Percentiles rank a stretch among this genome's conserved stretches.
phyloP scores from a whole-genome alignment of 768 basidiomycete genomes.

The Boletus speciosus region DNA sequence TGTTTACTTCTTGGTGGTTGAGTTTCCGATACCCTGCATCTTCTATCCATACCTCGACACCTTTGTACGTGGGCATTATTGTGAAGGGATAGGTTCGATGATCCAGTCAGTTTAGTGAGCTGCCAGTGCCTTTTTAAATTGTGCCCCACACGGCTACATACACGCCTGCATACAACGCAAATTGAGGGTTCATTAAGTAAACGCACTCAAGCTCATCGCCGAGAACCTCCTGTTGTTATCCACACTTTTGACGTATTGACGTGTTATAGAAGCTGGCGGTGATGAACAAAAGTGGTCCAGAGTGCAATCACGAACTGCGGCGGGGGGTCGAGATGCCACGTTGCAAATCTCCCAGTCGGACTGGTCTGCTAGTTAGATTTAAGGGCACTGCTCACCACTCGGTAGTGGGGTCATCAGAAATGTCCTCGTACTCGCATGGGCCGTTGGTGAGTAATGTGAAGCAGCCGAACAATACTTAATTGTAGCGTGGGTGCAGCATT shows the following conservation, averaged over 20 bases:
- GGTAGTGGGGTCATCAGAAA: neutral
- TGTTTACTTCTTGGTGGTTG: neutral
- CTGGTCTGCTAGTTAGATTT: too few species aligned
- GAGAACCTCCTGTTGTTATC: neutral
- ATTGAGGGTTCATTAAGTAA: neutral
- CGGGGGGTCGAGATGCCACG: neutral
- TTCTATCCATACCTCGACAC: constrained; percentile 18
- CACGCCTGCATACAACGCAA: constrained; percentile 1
- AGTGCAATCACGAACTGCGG: neutral
- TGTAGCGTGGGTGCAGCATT: too few species aligned
- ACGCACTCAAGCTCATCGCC: too few species aligned
- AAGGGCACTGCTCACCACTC: neutral
- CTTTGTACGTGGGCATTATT: constrained; percentile 13
- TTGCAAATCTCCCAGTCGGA: neutral
- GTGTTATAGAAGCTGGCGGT: neutral
- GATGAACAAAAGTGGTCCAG: neutral
- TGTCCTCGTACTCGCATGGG: neutral
- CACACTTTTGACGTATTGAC: neutral
- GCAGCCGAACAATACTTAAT: neutral
- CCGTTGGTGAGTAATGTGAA: neutral
- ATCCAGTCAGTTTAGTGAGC: neutral
- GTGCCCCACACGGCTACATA: neutral
- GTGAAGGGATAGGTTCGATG: neutral
- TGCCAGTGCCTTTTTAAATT: neutral
- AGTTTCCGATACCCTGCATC: constrained; percentile 11